Base-by-base conservation (phyloP, 495 filamentous ascomycete species). In the Aspergillus mulundensis region DNA sequence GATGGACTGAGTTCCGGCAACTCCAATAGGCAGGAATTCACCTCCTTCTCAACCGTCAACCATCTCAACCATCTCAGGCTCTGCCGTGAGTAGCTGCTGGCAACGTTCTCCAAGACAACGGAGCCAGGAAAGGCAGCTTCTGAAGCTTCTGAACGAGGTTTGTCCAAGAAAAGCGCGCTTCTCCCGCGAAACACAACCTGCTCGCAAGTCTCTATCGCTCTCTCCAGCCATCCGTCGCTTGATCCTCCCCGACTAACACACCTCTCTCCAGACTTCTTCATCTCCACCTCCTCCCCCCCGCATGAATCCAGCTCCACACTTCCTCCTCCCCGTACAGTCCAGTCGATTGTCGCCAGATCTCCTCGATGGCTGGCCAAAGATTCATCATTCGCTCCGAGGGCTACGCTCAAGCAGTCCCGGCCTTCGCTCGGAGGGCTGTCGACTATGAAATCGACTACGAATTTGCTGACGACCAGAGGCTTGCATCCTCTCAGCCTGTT, bases 401-500 rank as follows among this genome's bases (percentile, higher is more conserved):
- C 45, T 32, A 52, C 8, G 32, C 42, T 7, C 18, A 41, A 23
- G 21, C 12, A 15, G 11, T 30, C 14, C 16, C 50, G 36, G 53
- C 46, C 46, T 24, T 43, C 12, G 46, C 42, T 19, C 38, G 21
- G 14, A 50, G 38, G 8, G 25, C 39, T 48, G 20, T 19, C 18
- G 32, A 38, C 15, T 43, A 61, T 23, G 68, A 71, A 42, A 16
- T 19, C 20, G 32, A 38, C 15, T 43, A 61, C 25, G 68, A 71
- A 42, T 45, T 67, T 11, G 41, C 49, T 46, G 54, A 59, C 24
- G 39, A 64, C 25, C 55, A 58, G 43, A 57, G 62, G 0, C 52
- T 70, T 15, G 57, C 60, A 5, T 70, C 64, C 8, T 63, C 66
- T 21, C 59, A 58, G 14, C 65, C 65, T 2, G 43, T 70, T n/a